These are phyloP conservation scores for Neopestalotiopsis rosae DNA, from an alignment of 2,329 filamentous ascomycete genomes.

Conservation along the genomic window DNA sequence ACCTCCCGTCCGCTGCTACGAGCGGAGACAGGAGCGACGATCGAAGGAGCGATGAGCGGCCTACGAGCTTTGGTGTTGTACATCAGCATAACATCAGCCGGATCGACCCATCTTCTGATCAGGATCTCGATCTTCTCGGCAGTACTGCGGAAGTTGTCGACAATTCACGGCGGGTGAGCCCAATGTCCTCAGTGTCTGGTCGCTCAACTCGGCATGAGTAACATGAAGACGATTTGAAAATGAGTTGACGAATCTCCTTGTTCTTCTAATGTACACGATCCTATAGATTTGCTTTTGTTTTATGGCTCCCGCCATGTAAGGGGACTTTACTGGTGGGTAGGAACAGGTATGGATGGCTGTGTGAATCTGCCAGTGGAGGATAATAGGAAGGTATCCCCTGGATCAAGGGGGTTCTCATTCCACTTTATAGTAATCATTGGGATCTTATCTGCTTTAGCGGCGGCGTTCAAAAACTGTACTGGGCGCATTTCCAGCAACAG, in stretches of 20 bases:
- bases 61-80: constrained; percentile 62
- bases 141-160: constrained; percentile 63
- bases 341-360: background rate
- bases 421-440: constrained; percentile 15
- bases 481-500: constrained; percentile 10
- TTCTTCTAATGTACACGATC: constrained; percentile 17
- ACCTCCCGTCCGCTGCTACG: constrained; percentile 21
- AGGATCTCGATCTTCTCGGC: constrained; percentile 53
- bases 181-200: constrained; percentile 27
- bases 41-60: constrained; percentile 42
- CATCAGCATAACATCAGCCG: constrained; percentile 62
- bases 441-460: constrained; percentile 14
- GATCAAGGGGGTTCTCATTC: background rate
- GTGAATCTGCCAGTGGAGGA: background rate
- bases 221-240: constrained; percentile 21
- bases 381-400: background rate
- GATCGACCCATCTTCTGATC: constrained; percentile 50
- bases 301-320: background rate
- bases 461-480: constrained; percentile 17
- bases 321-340: background rate
- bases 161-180: constrained; percentile 37
- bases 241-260: constrained; percentile 31
- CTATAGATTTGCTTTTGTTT: constrained; percentile 16
- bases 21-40: constrained; percentile 36
- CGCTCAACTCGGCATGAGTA: constrained; percentile 25